phyloP scores from a whole-genome alignment of 805 yeast species.

The Maudiozyma turicensis region DNA sequence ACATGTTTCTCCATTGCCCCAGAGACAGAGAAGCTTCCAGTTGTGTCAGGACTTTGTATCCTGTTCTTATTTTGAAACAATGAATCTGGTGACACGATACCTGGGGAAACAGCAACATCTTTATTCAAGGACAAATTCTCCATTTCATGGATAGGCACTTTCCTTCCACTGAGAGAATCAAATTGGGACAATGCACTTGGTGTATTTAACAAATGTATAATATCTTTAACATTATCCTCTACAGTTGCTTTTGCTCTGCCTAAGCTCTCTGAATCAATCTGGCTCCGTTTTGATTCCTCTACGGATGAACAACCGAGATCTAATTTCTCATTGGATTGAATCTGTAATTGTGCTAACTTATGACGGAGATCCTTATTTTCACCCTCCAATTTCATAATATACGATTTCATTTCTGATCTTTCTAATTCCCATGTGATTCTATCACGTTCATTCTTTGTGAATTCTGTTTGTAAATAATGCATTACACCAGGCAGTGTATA shows the following conservation, averaged over 20 bases:
- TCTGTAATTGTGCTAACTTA: slow-evolving; percentile 8
- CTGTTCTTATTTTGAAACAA: background rate
- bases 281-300: background rate
- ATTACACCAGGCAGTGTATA: slow-evolving; percentile 42
- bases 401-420: slow-evolving; percentile 47
- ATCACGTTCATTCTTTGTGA: slow-evolving; percentile 51
- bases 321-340: background rate
- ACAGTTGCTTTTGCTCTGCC: slow-evolving; percentile 21
- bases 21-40: background rate
- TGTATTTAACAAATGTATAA: slow-evolving; percentile 25
- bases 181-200: slow-evolving; percentile 21
- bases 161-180: slow-evolving; percentile 16
- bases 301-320: background rate
- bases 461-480: slow-evolving; percentile 53
- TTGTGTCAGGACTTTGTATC: background rate
- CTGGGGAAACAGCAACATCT: background rate
- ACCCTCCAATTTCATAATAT: slow-evolving; percentile 42
- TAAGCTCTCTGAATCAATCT: slow-evolving; percentile 5
- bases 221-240: slow-evolving; percentile 29
- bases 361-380: slow-evolving; percentile 36
- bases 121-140: slow-evolving; percentile 18
- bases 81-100: background rate
- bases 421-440: slow-evolving; percentile 53
- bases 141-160: slow-evolving; percentile 14
- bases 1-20: background rate